Evolutionary conservation across 306 rosid species (phyloP).

Genomic region (Lupinus albus): DNA sequence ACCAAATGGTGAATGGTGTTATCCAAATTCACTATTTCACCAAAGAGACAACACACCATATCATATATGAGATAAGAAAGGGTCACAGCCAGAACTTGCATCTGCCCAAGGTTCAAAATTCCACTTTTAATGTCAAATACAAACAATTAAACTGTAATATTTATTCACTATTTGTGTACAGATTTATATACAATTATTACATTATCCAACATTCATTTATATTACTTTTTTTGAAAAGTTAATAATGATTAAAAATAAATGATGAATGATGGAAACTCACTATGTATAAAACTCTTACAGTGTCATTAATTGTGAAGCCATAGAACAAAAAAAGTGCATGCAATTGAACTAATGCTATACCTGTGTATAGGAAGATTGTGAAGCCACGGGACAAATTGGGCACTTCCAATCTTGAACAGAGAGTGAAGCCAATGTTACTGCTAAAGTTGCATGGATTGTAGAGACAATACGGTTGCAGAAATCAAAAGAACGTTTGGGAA

Average conservation of each 20-base stretch:
- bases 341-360: slow-evolving; percentile 30
- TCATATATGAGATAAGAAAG: slow-evolving; percentile 82
- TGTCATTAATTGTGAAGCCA: too few species aligned
- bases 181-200: too few species aligned
- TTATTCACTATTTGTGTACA: too few species aligned
- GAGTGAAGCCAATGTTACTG: slow-evolving; percentile 65
- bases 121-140: slow-evolving; percentile 20
- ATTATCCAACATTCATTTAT: too few species aligned
- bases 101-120: slow-evolving; percentile 48
- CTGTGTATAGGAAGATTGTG: slow-evolving; percentile 65
- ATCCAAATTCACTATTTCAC: slow-evolving; percentile 56
- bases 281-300: too few species aligned
- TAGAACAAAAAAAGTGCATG: neutral
- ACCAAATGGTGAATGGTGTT: slow-evolving; percentile 77
- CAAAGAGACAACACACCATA: slow-evolving; percentile 66
- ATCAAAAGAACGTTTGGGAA: slow-evolving; percentile 59
- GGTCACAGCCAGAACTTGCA: slow-evolving; percentile 62
- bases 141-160: neutral
- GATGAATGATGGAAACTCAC: too few species aligned
- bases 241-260: too few species aligned
- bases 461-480: slow-evolving; percentile 76
- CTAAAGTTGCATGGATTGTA: slow-evolving; percentile 65
- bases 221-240: too few species aligned
- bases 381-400: slow-evolving; percentile 67
- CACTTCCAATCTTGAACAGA: slow-evolving; percentile 74